Evolutionary conservation across 768 basidiomycete species (phyloP).

Genomic region (Leccinum barrowsii): DNA sequence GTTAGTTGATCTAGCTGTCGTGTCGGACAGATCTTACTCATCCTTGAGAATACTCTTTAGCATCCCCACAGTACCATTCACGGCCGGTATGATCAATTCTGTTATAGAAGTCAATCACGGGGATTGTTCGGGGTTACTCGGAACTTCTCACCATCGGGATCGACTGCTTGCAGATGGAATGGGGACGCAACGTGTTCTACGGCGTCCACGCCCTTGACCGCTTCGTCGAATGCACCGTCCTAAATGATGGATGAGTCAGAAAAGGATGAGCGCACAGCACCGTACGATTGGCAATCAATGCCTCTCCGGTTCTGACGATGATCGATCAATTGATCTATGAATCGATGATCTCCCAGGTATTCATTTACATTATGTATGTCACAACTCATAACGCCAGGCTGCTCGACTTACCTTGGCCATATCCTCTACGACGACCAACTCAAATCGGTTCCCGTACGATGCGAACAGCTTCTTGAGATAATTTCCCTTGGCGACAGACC

Average conservation of each 20-base stretch:
- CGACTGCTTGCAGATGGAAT: conserved; percentile 43
- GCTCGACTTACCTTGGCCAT: conserved; percentile 45
- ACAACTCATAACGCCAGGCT: background rate
- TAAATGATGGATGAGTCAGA: conserved; percentile 15
- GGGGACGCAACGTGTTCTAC: conserved; percentile 72
- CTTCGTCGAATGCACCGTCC: conserved; percentile 75
- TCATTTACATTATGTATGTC: background rate
- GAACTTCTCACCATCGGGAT: conserved; percentile 35
- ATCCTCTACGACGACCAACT: conserved; percentile 66
- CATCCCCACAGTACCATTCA: conserved; percentile 64
- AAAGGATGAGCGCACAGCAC: background rate
- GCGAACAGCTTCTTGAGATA: conserved; percentile 55
- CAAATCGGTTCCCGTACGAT: conserved; percentile 53
- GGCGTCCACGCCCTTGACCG: conserved; percentile 70
- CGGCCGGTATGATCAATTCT: conserved; percentile 70
- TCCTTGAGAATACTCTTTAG: conserved; percentile 56
- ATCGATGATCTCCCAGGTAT: background rate
- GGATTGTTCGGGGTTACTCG: background rate
- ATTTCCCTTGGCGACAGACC: conserved; percentile 56
- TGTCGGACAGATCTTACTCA: conserved; percentile 32
- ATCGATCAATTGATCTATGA: background rate
- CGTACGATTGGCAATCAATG: background rate
- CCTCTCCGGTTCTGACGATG: background rate
- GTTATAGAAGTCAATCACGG: background rate
- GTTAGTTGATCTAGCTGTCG: background rate